Base-by-base conservation (phyloP, 192 early-diverging fungal genomes). In the Mortierella antarctica region DNA sequence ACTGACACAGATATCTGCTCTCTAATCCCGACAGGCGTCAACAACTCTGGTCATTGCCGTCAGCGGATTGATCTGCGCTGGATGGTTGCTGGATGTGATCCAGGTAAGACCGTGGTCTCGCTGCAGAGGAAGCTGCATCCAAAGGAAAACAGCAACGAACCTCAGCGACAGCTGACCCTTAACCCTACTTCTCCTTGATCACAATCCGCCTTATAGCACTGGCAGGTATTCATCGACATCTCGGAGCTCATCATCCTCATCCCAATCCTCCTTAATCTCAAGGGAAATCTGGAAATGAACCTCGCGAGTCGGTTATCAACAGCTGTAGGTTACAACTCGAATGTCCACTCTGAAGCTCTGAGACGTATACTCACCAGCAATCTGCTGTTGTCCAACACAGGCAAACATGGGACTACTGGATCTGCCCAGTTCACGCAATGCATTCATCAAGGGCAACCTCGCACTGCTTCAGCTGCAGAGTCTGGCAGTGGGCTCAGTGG, bases 251-350 rank as follows among this genome's bases (percentile, higher is more conserved):
- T 96, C 77, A 92, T 97, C 63, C 89, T 97, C 65, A 92, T 96
- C 0, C 90, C 96, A 5, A 91, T 96, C 41, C 73, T 97, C 12
- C 75, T 97, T 41, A 96, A 96, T 70, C 81, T 97, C 18, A 97
- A 97, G 67, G 95, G 96, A 62, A 97, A 96, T 81, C 87, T 96
- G 14, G 96, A 97, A 74, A 93, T 96, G 86, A 97, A 94, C 57
- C 86, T 97, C 62, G 93, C 94, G 7, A 89, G 95, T n/a, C 88
- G 96, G 9, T 84, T 97, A 18, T 93, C 94, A 3, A 96, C 95
- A 10, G 89, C 86, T 66, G 85, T 92, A 81, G 91, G 81, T 31
- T 10, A 50, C 46, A 60, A 41, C 3, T 82, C 11, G 55, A 60
- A 45, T 78, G 8, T 13, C 9, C 6, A 31, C 6, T 7, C 7